Evolutionary conservation across 768 basidiomycete genomes (phyloP), one percentile per base, ranked within the genome.

Genomic region (Hydnum rufescens): DNA sequence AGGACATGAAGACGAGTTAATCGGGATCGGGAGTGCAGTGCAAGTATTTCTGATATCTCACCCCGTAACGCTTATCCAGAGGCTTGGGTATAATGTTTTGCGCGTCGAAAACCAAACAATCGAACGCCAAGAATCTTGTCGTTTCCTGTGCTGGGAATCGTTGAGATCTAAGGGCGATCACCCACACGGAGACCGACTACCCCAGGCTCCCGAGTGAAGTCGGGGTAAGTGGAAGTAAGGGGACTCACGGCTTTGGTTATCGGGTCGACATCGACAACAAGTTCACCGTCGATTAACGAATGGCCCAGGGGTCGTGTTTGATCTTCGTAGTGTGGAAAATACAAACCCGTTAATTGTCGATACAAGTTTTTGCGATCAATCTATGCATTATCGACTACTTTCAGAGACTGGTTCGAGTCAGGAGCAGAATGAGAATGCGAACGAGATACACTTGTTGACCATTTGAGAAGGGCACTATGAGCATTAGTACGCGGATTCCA

Each of bases 311-410:
- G 80, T 19, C 67, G 70, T 56, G 67, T 67, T 2, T 75, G 77
- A 55, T 80, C 72, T 58, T 83, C 84, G 59, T 82, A 79, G 60
- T 92, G 86, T 23, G 93, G 95, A 61, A 99, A 96, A 67, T 74
- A 86, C 36, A 96, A 70, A 2, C 86, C 87, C 13, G 66, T 60
- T 4, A 89, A 66, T 59, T 75, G 64, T 55, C 83, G 80, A 64
- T 89, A 97, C 2, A 71, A 66, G 61, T 97, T 92, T 62, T 92
- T 88, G 53, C 95, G 78, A 72, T 99, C 93, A 60, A 97, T 85
- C 93, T 99, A 4, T 16, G n/a, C n/a, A n/a, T n/a, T n/a, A n/a
- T n/a, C n/a, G n/a, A n/a, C n/a, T n/a, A n/a, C n/a, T n/a, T n/a
- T n/a, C n/a, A n/a, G n/a, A n/a, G n/a, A n/a, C n/a, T n/a, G n/a